phyloP scores from a whole-genome alignment of 805 yeast species.

The Cyberlindnera maclurae region DNA sequence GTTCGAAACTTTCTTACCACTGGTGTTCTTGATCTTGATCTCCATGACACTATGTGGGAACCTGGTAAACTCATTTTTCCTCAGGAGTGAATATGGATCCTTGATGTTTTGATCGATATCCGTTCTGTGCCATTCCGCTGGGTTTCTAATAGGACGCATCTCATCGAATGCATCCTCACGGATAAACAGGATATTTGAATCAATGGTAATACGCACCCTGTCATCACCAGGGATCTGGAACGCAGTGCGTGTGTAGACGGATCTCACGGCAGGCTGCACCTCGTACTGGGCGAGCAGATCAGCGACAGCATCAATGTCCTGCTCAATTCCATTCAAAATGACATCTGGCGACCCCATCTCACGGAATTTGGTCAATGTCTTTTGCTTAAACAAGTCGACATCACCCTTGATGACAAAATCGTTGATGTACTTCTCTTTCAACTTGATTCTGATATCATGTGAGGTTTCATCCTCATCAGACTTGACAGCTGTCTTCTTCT shows the following conservation, averaged over 20 bases:
- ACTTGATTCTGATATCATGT: slow-evolving; percentile 55
- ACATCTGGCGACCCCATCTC: slow-evolving; percentile 51
- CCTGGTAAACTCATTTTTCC: slow-evolving; percentile 79
- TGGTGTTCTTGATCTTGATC: slow-evolving; percentile 54
- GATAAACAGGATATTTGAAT: slow-evolving; percentile 78
- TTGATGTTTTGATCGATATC: slow-evolving; percentile 77
- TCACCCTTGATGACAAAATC: slow-evolving; percentile 56
- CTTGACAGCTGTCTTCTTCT: slow-evolving; percentile 65
- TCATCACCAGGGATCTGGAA: slow-evolving; percentile 98
- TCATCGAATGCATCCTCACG: slow-evolving; percentile 87
- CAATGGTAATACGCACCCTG: slow-evolving; percentile 82
- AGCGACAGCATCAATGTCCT: slow-evolving; percentile 54
- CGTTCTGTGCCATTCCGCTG: slow-evolving; percentile 82
- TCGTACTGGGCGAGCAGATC: slow-evolving; percentile 54
- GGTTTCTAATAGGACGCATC: slow-evolving; percentile 84
- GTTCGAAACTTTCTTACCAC: slow-evolving; percentile 28
- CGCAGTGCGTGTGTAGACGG: slow-evolving; percentile 86
- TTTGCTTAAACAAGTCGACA: slow-evolving; percentile 35
- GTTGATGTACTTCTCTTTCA: slow-evolving; percentile 79
- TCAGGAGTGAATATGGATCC: slow-evolving; percentile 62
- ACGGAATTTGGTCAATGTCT: slow-evolving; percentile 52
- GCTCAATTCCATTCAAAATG: slow-evolving; percentile 43
- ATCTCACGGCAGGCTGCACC: slow-evolving; percentile 80
- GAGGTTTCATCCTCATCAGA: slow-evolving; percentile 44
- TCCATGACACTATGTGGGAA: slow-evolving; percentile 90